A percentile compares a stretch with the other conserved stretches of the same genome.
Conservation (phyloP, 495 filamentous ascomycete genomes). For the Neurospora intermedia region DNA sequence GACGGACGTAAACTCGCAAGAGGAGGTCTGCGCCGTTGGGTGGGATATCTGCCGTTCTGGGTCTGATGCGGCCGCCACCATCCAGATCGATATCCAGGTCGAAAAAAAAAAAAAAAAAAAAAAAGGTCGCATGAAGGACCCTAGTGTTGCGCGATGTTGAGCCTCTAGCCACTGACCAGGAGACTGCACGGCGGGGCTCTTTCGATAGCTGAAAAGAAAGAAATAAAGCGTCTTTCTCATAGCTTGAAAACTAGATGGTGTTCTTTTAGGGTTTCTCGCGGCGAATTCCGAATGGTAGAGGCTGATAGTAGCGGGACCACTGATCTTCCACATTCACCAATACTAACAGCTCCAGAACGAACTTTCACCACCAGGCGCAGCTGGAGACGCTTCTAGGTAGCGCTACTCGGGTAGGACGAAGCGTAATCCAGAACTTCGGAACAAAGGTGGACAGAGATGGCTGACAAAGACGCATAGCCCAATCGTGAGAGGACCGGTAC, state of each 20-base stretch:
- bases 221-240: not conserved
- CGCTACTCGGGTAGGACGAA: not conserved
- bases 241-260: not conserved
- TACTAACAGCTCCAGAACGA: not conserved
- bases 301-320: not conserved
- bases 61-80: slow-evolving; percentile 7
- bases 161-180: not conserved
- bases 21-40: slow-evolving; percentile 16
- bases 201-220: not conserved
- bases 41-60: slow-evolving; percentile 11
- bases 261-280: not conserved
- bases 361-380: not conserved
- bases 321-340: not conserved
- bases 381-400: not conserved
- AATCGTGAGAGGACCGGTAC: not conserved
- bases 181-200: not conserved
- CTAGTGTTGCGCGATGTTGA: slow-evolving; percentile 2
- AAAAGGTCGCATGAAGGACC: not conserved
- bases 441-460: not conserved
- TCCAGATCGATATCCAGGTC: slow-evolving; percentile 13
- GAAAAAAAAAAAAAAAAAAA: not conserved
- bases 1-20: slow-evolving; percentile 8
- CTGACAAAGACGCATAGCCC: not conserved
- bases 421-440: not conserved
- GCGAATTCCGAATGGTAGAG: not conserved